These are phyloP conservation scores for Cladochytrium tenue DNA, from an alignment of 371 early-diverging fungal genomes.

Conservation along the genomic window DNA sequence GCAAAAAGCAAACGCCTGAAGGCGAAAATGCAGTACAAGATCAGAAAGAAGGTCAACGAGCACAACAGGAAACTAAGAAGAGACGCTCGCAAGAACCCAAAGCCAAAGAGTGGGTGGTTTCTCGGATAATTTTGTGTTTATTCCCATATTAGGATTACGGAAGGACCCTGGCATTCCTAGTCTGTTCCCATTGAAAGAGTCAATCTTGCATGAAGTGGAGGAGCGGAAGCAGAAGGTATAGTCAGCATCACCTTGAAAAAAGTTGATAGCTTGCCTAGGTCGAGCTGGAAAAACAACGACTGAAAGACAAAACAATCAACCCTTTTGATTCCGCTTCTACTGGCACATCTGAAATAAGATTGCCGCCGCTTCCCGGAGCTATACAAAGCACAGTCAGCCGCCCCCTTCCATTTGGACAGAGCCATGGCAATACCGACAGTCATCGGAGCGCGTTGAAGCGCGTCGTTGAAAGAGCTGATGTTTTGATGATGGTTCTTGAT, in stretches of 20 bases:
- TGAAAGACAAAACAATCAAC: too few species aligned
- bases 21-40: constrained; percentile 73
- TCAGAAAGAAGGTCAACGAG: constrained; percentile 71
- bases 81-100: constrained; percentile 70
- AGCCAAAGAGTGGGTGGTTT: constrained; percentile 14
- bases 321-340: too few species aligned
- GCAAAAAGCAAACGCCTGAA: constrained; percentile 70
- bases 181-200: constrained; percentile 80
- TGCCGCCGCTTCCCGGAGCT: too few species aligned
- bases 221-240: constrained; percentile 6
- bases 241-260: too few species aligned
- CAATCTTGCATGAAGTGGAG: constrained; percentile 71
- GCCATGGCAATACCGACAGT: too few species aligned
- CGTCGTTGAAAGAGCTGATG: too few species aligned
- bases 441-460: too few species aligned
- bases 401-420: too few species aligned
- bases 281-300: too few species aligned
- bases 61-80: constrained; percentile 73
- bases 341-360: too few species aligned
- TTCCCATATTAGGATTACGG: constrained; percentile 47
- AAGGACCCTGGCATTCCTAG: constrained; percentile 95
- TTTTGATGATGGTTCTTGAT: constrained; percentile 95
- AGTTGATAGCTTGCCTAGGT: too few species aligned
- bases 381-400: too few species aligned
- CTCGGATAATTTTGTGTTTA: background rate